These are phyloP conservation scores for Gelatoporia subvermispora DNA, from an alignment of 768 basidiomycete species.

Conservation along the genomic window DNA sequence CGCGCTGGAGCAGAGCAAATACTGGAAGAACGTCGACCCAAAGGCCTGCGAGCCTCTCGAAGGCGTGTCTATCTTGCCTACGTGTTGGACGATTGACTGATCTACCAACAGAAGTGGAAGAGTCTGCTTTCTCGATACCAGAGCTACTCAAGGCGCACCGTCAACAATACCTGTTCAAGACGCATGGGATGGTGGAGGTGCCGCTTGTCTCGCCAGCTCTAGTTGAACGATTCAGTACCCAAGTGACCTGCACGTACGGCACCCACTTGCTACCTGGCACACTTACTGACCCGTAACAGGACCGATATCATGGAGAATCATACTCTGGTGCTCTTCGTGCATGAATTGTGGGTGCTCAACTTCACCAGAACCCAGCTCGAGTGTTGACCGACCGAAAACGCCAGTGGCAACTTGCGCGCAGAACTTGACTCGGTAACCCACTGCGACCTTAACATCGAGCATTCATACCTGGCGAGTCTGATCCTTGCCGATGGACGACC, in stretches of 20 bases:
- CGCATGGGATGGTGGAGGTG: constrained; percentile 74
- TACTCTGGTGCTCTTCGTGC: constrained; percentile 81
- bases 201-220: constrained; percentile 66
- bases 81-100: not conserved
- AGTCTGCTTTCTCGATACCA: constrained; percentile 62
- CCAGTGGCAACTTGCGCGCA: constrained; percentile 82
- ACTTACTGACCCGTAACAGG: constrained; percentile 33
- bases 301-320: constrained; percentile 71
- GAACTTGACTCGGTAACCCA: constrained; percentile 71
- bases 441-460: constrained; percentile 72
- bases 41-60: constrained; percentile 79
- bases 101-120: constrained; percentile 46
- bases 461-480: constrained; percentile 71
- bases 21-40: constrained; percentile 85
- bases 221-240: constrained; percentile 69
- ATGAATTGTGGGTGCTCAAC: constrained; percentile 77
- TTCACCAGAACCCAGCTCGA: not conserved
- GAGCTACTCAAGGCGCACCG: constrained; percentile 89
- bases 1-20: constrained; percentile 80
- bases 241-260: constrained; percentile 85
- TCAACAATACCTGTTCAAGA: constrained; percentile 74
- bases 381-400: not conserved
- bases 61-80: constrained; percentile 31
- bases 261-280: not conserved
- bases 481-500: not conserved